phyloP scores from a whole-genome alignment of 805 yeast species.

The Spencermartinsiella europaea region DNA sequence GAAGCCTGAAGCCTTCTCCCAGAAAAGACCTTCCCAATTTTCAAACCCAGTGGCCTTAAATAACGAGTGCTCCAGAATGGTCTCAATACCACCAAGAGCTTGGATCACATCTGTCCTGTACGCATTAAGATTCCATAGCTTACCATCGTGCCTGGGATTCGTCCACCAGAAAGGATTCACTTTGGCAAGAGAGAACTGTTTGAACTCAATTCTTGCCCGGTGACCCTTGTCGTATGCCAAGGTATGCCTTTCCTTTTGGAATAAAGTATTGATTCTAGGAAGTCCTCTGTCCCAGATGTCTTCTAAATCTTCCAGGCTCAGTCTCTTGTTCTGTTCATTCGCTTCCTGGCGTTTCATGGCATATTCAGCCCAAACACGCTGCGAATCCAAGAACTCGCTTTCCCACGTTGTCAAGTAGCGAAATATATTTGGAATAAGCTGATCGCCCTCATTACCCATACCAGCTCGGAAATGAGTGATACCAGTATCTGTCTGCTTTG shows the following conservation, averaged over 20 bases:
- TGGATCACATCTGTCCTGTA: conserved; percentile 95
- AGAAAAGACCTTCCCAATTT: conserved; percentile 97
- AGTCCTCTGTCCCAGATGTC: conserved; percentile 95
- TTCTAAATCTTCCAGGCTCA: conserved; percentile 90
- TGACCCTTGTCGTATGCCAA: conserved; percentile 94
- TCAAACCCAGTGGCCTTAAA: conserved; percentile 97
- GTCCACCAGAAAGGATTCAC: conserved; percentile 98
- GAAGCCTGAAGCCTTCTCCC: conserved; percentile 98
- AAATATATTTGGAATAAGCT: conserved; percentile 87
- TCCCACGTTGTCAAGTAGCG: conserved; percentile 96
- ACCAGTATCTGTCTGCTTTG: conserved; percentile 90
- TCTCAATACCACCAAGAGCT: conserved; percentile 95
- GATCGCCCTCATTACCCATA: conserved; percentile 69
- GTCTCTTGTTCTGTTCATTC: conserved; percentile 70
- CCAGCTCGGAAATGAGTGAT: conserved; percentile 93
- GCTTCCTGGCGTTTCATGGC: conserved; percentile 88
- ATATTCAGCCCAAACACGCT: conserved; percentile 96
- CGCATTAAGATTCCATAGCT: conserved; percentile 86
- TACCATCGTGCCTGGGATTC: conserved; percentile 88
- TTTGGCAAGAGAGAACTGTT: conserved; percentile 63
- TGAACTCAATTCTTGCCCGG: conserved; percentile 73
- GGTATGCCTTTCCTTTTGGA: conserved; percentile 92
- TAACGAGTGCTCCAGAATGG: conserved; percentile 88
- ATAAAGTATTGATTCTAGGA: conserved; percentile 90
- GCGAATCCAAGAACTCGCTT: conserved; percentile 88